phyloP scores from a whole-genome alignment of 176 grass and related monocot species.

The Panicum miliaceum region DNA sequence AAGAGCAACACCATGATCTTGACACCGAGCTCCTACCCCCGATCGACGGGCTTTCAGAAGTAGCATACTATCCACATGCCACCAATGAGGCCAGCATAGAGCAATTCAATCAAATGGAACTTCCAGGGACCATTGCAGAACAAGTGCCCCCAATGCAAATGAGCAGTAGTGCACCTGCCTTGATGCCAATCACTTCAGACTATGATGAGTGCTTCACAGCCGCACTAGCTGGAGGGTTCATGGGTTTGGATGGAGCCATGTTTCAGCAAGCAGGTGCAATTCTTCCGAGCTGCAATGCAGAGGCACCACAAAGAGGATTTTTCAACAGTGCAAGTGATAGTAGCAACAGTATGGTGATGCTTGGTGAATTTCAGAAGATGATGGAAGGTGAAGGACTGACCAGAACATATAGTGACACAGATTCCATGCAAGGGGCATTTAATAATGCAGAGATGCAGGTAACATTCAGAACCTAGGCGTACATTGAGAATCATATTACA shows the following conservation, averaged over 20 bases:
- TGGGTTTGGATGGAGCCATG: constrained; percentile 60
- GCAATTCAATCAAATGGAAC: constrained; percentile 55
- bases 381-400: constrained; percentile 53
- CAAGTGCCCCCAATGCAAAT: constrained; percentile 49
- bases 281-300: constrained; percentile 41
- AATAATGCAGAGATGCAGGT: constrained; percentile 68
- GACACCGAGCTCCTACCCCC: constrained; percentile 46
- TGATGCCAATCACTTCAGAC: constrained; percentile 42
- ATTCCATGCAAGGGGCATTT: constrained; percentile 55
- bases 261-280: constrained; percentile 53
- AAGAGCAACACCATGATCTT: constrained; percentile 45
- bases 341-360: constrained; percentile 49
- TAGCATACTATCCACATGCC: constrained; percentile 42
- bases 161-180: constrained; percentile 23
- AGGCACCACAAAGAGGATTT: constrained; percentile 52
- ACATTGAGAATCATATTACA: constrained; percentile 20
- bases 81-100: constrained; percentile 36
- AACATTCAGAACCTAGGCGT: constrained; percentile 16
- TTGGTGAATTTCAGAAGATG: constrained; percentile 66
- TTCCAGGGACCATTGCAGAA: constrained; percentile 47
- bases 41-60: constrained; percentile 39
- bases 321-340: constrained; percentile 44
- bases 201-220: constrained; percentile 50
- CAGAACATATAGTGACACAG: constrained; percentile 48
- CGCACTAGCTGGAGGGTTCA: constrained; percentile 54